Conservation (phyloP, 176 grass and related monocot genomes). For the Elaeis guineensis region DNA sequence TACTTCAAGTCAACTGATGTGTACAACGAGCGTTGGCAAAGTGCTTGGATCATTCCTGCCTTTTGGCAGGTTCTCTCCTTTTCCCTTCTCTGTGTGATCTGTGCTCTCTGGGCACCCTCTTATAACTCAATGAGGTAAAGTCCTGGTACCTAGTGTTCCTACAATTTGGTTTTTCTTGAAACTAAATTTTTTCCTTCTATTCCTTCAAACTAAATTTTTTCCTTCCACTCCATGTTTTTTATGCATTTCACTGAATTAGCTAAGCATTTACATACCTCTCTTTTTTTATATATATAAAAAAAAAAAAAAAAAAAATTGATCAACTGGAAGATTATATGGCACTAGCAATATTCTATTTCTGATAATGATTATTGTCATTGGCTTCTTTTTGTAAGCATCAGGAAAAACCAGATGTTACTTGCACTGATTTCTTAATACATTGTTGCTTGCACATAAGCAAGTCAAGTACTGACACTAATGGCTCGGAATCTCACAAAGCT, state of each 20-base stretch:
- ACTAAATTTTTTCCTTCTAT: slow-evolving; percentile 14
- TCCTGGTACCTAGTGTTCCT: neutral
- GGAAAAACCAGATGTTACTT: no score
- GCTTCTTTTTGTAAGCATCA: no score
- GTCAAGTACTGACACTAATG: no score
- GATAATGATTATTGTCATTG: no score
- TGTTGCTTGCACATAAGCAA: no score
- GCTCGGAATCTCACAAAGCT: no score
- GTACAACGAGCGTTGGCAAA: slow-evolving; percentile 92
- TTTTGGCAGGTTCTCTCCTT: slow-evolving; percentile 97
- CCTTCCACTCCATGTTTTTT: neutral
- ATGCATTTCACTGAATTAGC: neutral
- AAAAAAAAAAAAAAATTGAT: no score
- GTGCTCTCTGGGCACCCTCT: slow-evolving; percentile 84
- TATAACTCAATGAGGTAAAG: slow-evolving; percentile 81
- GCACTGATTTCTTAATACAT: no score
- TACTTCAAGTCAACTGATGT: slow-evolving; percentile 96
- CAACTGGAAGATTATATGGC: no score
- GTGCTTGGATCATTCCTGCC: slow-evolving; percentile 95
- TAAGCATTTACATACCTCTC: no score
- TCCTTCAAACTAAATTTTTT: slow-evolving; percentile 10
- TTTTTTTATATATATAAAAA: no score
- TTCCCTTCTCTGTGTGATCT: slow-evolving; percentile 89
- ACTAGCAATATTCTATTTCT: no score
- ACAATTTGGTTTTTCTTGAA: slow-evolving; percentile 13